phyloP scores from a whole-genome alignment of 768 basidiomycete genomes.

The Tricholoma matsutake region DNA sequence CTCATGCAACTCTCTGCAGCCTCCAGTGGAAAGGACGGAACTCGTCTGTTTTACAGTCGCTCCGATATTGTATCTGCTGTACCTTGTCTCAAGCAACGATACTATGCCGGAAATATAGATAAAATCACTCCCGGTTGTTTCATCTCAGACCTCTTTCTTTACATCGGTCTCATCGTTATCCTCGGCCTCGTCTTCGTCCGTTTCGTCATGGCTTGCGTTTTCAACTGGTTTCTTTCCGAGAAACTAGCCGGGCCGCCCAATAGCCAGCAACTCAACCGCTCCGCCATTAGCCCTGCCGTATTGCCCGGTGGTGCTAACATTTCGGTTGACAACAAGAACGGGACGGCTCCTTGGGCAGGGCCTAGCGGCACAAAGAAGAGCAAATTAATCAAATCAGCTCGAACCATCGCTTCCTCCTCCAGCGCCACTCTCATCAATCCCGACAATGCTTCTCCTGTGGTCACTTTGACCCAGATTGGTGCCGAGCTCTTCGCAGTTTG shows the following conservation, averaged over 20 bases:
- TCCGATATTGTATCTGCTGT: constrained; percentile 62
- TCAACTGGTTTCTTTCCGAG: constrained; percentile 93
- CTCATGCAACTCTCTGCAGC: constrained; percentile 49
- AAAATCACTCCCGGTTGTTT: constrained; percentile 97
- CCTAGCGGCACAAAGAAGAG: constrained; percentile 48
- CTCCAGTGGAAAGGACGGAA: constrained; percentile 81
- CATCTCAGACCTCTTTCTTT: constrained; percentile 84
- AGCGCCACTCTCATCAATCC: constrained; percentile 54
- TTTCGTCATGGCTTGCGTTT: constrained; percentile 94
- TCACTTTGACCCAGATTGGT: constrained; percentile 89
- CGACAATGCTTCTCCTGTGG: constrained; percentile 54
- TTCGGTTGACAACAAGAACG: constrained; percentile 85
- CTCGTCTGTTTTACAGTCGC: constrained; percentile 79
- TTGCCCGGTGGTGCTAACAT: constrained; percentile 96
- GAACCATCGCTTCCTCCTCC: constrained; percentile 48
- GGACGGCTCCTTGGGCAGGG: constrained; percentile 93
- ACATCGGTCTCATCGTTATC: constrained; percentile 87
- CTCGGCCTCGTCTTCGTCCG: constrained; percentile 87
- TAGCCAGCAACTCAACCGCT: constrained; percentile 67
- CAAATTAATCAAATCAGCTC: constrained; percentile 46
- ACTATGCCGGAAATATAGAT: constrained; percentile 93
- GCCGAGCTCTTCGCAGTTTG: constrained; percentile 94
- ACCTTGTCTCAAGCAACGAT: constrained; percentile 80
- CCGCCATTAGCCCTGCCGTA: constrained; percentile 91
- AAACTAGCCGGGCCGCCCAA: constrained; percentile 76